Percentiles rank a stretch among this genome's conserved stretches.
Conservation (phyloP, 306 rosid genomes). For the Delonix regia region DNA sequence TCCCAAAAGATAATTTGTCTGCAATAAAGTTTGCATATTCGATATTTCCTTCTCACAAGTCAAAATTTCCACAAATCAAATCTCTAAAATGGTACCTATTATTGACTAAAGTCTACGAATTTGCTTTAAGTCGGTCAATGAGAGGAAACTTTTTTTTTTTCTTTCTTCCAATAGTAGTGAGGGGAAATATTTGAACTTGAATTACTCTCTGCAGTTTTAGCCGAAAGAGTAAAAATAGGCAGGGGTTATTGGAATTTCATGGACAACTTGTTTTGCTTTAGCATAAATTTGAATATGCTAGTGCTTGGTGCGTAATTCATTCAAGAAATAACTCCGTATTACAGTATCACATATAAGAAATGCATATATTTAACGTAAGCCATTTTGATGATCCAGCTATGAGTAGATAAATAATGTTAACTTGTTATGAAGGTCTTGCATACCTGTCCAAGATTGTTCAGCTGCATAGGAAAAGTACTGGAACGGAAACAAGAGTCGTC, state of each 20-base stretch:
- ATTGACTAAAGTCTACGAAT: conserved; percentile 8
- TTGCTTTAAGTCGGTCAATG: background rate
- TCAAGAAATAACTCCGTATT: background rate
- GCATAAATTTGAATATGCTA: background rate
- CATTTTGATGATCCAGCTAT: background rate
- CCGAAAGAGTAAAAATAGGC: background rate
- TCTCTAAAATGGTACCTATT: background rate
- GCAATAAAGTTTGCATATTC: background rate
- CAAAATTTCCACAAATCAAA: background rate
- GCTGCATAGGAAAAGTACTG: background rate
- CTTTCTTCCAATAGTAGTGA: background rate
- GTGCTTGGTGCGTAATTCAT: background rate
- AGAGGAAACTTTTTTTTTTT: background rate
- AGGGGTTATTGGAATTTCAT: background rate
- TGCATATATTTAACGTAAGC: background rate
- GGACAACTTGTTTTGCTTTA: background rate
- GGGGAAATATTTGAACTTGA: background rate
- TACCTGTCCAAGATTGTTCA: background rate
- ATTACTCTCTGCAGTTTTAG: background rate
- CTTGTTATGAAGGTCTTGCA: background rate
- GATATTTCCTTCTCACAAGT: background rate
- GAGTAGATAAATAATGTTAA: background rate
- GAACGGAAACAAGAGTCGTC: background rate
- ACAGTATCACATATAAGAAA: background rate
- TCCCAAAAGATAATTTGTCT: background rate